These are phyloP conservation scores for Phylloporus sp. DNA, from an alignment of 768 basidiomycete genomes.

Conservation along the genomic window DNA sequence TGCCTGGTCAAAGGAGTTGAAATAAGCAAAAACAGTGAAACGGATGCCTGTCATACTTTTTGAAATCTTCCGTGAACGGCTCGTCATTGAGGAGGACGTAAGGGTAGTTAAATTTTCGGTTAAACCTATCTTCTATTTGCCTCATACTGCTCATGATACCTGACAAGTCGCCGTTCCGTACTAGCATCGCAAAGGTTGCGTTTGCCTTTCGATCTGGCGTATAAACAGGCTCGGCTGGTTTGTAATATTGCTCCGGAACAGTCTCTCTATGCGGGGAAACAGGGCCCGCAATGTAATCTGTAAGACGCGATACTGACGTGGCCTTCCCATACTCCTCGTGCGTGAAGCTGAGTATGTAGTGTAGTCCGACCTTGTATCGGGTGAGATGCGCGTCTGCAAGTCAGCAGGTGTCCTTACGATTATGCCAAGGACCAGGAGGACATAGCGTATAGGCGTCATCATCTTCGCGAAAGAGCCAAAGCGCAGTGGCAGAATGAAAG, in stretches of 20 bases:
- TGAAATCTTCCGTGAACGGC: constrained; percentile 74
- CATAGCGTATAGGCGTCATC: constrained; percentile 61
- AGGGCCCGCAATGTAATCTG: constrained; percentile 20
- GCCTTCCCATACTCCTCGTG: constrained; percentile 41
- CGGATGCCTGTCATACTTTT: constrained; percentile 39
- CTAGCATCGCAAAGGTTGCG: constrained; percentile 80
- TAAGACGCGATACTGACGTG: constrained; percentile 36
- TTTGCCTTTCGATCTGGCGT: constrained; percentile 64
- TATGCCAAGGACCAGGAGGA: constrained; percentile 43
- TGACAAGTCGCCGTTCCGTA: constrained; percentile 60
- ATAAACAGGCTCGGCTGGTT: constrained; percentile 33
- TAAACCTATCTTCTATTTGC: constrained; percentile 86
- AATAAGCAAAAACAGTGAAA: constrained; percentile 3
- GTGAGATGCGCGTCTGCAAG: constrained; percentile 7
- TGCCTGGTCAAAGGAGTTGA: constrained; percentile 21
- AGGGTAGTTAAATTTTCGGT: constrained; percentile 72
- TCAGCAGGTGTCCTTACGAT: constrained; percentile 39
- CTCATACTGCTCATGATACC: constrained; percentile 61
- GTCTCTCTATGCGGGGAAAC: constrained; percentile 52
- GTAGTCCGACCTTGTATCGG: constrained; percentile 33
- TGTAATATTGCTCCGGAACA: constrained; percentile 59
- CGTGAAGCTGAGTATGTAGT: constrained; percentile 41
- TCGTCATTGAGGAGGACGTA: constrained; percentile 90
- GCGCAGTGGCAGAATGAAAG: background rate
- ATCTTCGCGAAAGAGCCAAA: constrained; percentile 30